Base-by-base conservation (phyloP, 225 moss, liverwort and hornwort genomes). In the Anthoceros angustus region DNA sequence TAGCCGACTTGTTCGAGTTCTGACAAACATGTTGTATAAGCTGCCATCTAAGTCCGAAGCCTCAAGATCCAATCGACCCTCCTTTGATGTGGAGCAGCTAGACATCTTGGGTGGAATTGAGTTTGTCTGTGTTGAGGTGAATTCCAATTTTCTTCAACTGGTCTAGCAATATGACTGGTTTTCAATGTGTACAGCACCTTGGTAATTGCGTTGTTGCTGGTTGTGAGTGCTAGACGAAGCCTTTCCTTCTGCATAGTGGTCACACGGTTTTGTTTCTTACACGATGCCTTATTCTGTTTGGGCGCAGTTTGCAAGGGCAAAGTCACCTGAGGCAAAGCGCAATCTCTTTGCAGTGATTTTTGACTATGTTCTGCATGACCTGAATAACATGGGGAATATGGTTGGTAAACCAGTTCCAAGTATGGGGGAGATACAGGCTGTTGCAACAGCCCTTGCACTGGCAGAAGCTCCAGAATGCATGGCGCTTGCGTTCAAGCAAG, bases 381-480 rank as follows among this genome's bases (percentile, higher is more conserved):
- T 89, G 18, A 71, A 84, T 63, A 77, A 80, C 67, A 70, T 73
- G 42, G 72, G 78, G 48, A 64, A 40, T 24, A 49, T 72, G 18
- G 78, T 75, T 71, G 85, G 82, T 70, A 77, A 72, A 21, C 76
- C 74, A 41, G 78, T 84, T 62, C 84, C 92, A 26, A 68, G 76
- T 67, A 69, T 74, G 32, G 89, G 92, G 72, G 89, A 98, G 68
- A 80, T 92, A 42, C 87, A 89, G 76, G 92, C 86, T 69, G 87
- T 87, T 70, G 92, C 86, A 45, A 82, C 98, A 45, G 80, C 92
- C 38, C 69, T 98, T 70, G 74, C 80, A 73, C 76, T 98, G 67
- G 98, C 92, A 64, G 98, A 92, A 77, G 89, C 98, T 50, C 80
- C 98, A 12, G 86, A 89, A 70, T 86, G 86, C 66, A 89, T 92